Percentiles rank a stretch among this genome's conserved stretches.
Conservation (phyloP, 257 asterid species). For the Datura wrightii region DNA sequence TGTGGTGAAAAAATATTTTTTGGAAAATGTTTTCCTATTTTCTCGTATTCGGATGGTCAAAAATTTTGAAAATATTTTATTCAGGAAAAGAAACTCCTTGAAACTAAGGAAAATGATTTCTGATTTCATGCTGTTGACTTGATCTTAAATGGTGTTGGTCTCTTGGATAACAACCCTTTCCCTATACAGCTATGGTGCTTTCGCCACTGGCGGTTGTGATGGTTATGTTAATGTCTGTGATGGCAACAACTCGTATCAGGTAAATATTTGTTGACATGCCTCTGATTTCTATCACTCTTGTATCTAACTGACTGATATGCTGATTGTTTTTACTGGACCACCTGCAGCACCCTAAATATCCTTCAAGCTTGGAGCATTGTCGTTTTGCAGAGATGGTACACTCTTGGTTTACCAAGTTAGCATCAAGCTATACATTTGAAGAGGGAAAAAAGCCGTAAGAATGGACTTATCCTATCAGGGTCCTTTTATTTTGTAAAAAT, state of each 20-base stretch:
- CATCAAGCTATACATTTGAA: conserved; percentile 90
- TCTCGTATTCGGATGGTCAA: too few species aligned
- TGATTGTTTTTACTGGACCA: conserved; percentile 31
- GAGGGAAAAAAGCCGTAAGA: conserved; percentile 85
- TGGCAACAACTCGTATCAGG: conserved; percentile 91
- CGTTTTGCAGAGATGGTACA: conserved; percentile 89
- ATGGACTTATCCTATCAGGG: not conserved
- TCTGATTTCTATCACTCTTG: not conserved
- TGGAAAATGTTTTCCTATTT: too few species aligned
- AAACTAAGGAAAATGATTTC: too few species aligned
- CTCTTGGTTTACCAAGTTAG: conserved; percentile 62
- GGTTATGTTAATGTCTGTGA: conserved; percentile 95
- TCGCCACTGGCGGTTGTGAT: conserved; percentile 92
- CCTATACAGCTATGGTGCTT: conserved; percentile 74
- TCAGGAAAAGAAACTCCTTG: too few species aligned
- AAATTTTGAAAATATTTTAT: too few species aligned
- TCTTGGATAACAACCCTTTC: not conserved
- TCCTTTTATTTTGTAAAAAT: not conserved
- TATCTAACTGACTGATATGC: too few species aligned
- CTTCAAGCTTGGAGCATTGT: conserved; percentile 81
- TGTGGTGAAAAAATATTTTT: too few species aligned
- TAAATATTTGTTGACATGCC: conserved; percentile 36
- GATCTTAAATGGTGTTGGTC: not conserved
- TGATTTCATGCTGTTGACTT: not conserved
- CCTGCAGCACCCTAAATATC: conserved; percentile 80